Evolutionary conservation across 2,329 filamentous ascomycete species (phyloP).

Genomic region (Elsinoe arachidis): DNA sequence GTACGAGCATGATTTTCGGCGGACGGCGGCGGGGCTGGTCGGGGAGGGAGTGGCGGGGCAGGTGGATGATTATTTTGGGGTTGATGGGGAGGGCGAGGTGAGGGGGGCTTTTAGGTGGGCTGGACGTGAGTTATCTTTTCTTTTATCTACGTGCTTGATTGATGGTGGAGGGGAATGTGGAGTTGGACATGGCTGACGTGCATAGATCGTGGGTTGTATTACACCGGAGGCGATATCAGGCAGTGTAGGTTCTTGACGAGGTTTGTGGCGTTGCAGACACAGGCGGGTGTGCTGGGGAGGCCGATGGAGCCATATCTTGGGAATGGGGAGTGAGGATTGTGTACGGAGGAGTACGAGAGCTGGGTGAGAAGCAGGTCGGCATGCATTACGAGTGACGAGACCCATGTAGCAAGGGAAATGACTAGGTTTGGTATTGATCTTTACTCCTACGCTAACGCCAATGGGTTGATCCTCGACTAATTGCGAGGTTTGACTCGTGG

Average conservation of each 20-base stretch:
- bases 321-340: not conserved
- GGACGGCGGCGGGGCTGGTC: constrained; percentile 31
- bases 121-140: constrained; percentile 27
- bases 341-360: too few relatives aligned
- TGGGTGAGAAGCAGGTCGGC: too few relatives aligned
- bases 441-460: constrained; percentile 10
- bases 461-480: not conserved
- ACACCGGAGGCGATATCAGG: constrained; percentile 36
- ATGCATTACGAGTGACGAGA: not conserved
- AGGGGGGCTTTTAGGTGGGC: constrained; percentile 34
- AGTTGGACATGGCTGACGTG: constrained; percentile 16
- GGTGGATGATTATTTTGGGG: constrained; percentile 38
- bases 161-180: too few relatives aligned
- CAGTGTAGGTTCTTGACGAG: constrained; percentile 41
- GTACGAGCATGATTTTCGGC: constrained; percentile 36
- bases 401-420: not conserved
- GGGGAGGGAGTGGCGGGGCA: constrained; percentile 34
- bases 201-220: constrained; percentile 35
- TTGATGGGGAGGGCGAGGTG: constrained; percentile 41
- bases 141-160: too few relatives aligned
- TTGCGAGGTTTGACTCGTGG: not conserved
- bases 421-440: constrained; percentile 1
- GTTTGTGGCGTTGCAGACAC: constrained; percentile 40
- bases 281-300: constrained; percentile 25
- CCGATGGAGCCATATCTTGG: constrained; percentile 1